phyloP scores from a whole-genome alignment of 768 basidiomycete genomes.

The Trametes meyenii region DNA sequence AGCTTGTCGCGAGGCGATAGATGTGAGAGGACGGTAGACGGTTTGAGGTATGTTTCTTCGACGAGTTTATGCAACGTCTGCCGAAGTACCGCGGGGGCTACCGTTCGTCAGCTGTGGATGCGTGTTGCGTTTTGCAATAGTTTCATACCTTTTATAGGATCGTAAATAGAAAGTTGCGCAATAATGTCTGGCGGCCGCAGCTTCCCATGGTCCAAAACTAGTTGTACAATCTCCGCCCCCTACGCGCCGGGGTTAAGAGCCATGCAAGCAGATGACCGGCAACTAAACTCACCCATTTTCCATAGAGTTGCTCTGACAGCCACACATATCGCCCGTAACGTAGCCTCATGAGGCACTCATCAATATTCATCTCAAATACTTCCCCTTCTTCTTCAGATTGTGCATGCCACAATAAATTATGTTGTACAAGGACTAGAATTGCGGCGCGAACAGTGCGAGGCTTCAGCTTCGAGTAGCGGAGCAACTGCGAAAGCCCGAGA shows the following conservation, averaged over 20 bases:
- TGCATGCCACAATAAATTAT: constrained; percentile 89
- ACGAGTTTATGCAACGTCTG: constrained; percentile 73
- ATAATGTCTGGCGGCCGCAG: constrained; percentile 75
- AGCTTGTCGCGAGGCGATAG: constrained; percentile 78
- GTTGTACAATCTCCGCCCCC: constrained; percentile 77
- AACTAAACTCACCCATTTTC: constrained; percentile 59
- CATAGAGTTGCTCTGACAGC: constrained; percentile 71
- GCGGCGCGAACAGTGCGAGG: constrained; percentile 69
- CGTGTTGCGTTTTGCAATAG: constrained; percentile 9
- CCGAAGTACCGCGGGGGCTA: constrained; percentile 49
- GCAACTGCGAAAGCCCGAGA: constrained; percentile 67
- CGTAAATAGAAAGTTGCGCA: constrained; percentile 49
- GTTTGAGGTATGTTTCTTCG: constrained; percentile 72
- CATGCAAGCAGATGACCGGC: background rate
- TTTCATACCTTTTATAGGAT: constrained; percentile 40
- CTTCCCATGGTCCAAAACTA: constrained; percentile 85
- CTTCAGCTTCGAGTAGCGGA: constrained; percentile 69
- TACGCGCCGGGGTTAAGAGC: constrained; percentile 34
- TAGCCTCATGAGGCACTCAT: constrained; percentile 80
- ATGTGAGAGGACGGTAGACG: constrained; percentile 78
- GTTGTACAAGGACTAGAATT: constrained; percentile 82
- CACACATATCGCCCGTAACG: constrained; percentile 84
- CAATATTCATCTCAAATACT: constrained; percentile 78
- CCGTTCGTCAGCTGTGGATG: constrained; percentile 22
- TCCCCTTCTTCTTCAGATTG: constrained; percentile 71